These are phyloP conservation scores for Larix kaempferi DNA, from an alignment of 75 land plant species.

Conservation along the genomic window DNA sequence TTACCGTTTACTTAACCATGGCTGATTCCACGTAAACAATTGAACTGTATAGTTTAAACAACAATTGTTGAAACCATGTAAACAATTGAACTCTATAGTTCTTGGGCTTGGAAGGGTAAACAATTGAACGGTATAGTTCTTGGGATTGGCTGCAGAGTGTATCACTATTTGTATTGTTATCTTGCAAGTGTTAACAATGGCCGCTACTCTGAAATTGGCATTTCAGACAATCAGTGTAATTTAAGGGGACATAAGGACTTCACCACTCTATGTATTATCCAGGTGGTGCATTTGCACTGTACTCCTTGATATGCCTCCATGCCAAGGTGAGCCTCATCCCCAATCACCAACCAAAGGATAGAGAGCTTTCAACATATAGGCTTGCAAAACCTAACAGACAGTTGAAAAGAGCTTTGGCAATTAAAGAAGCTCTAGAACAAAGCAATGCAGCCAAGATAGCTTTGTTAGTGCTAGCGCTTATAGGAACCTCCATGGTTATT, in stretches of 20 bases:
- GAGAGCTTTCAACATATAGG: conserved; percentile 33
- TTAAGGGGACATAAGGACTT: conserved; percentile 58
- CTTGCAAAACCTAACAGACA: conserved; percentile 21
- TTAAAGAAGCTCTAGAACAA: conserved; percentile 34
- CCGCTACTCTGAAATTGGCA: conserved; percentile 23
- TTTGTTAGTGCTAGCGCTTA: conserved; percentile 43
- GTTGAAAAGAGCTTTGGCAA: conserved; percentile 12
- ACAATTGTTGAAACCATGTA: no score
- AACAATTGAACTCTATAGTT: no score
- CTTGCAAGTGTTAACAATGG: conserved; percentile 15
- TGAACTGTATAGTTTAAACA: no score
- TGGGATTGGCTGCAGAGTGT: no score
- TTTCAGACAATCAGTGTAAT: conserved; percentile 50
- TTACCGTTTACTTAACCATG: no score
- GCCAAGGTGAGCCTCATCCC: conserved; percentile 47
- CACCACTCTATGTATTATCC: conserved; percentile 47
- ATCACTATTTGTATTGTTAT: no score
- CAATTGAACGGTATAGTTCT: no score
- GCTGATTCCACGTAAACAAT: no score
- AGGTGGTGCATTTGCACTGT: conserved; percentile 73
- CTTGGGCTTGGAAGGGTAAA: no score
- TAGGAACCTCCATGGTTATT: conserved; percentile 71
- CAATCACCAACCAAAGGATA: conserved; percentile 43
- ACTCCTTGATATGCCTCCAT: conserved; percentile 59
- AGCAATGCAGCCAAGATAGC: conserved; percentile 23